Percentiles rank a stretch among this genome's conserved stretches.
Conservation (phyloP, 75 land plant genomes). For the Adiantum capillusveneris region DNA sequence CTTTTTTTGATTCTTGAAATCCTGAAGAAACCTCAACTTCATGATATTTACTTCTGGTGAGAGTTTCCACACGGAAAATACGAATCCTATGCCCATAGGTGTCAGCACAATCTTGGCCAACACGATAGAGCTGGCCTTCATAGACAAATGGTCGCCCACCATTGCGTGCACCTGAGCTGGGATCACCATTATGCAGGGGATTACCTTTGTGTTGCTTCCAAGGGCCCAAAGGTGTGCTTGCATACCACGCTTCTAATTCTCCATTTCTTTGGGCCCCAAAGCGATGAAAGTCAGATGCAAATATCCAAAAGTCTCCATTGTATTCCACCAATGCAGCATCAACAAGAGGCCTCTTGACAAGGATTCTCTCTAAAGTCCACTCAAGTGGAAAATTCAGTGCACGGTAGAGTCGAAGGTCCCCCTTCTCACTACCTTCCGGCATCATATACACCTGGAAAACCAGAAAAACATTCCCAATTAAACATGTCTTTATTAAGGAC, state of each 20-base stretch:
- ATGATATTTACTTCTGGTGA: constrained; percentile 49
- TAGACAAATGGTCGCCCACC: constrained; percentile 79
- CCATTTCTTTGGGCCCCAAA: constrained; percentile 66
- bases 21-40: constrained; percentile 71
- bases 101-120: constrained; percentile 87
- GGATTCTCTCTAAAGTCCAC: constrained; percentile 65
- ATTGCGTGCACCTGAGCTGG: constrained; percentile 73
- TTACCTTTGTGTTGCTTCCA: constrained; percentile 79
- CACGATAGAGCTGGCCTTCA: constrained; percentile 62
- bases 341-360: constrained; percentile 64
- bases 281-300: constrained; percentile 70
- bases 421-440: constrained; percentile 78
- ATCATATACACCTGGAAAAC: constrained; percentile 94
- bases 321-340: constrained; percentile 59
- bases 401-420: constrained; percentile 73
- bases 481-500: too few species aligned
- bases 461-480: too few species aligned
- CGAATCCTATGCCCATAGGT: constrained; percentile 68
- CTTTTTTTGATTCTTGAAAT: constrained; percentile 53
- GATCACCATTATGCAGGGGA: constrained; percentile 57
- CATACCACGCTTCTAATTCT: constrained; percentile 83
- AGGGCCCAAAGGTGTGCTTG: constrained; percentile 58
- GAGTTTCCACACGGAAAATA: constrained; percentile 47
- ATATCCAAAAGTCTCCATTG: constrained; percentile 60
- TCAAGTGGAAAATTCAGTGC: constrained; percentile 68